These are phyloP conservation scores for Falciphora oryzae DNA, from an alignment of 2,329 filamentous ascomycete species.

Conservation along the genomic window DNA sequence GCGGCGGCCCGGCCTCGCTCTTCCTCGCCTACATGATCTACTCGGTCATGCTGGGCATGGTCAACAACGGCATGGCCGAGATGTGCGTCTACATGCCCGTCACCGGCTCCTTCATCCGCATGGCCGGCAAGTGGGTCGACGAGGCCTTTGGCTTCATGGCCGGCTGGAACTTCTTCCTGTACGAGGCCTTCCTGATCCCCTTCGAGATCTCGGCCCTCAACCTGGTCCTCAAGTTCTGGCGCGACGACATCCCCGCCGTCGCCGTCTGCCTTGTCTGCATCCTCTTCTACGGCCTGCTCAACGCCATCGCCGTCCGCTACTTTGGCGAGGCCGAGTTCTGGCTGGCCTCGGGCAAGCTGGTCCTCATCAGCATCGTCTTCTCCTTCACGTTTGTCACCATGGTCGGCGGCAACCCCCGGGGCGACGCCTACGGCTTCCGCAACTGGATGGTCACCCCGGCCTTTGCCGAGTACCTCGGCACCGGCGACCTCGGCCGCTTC, in stretches of 20 bases:
- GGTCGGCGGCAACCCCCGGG: conserved; percentile 36
- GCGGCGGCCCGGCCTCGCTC: conserved; percentile 41
- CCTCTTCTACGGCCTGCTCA: conserved; percentile 23
- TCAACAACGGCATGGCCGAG: conserved; percentile 62
- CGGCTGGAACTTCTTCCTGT: conserved; percentile 38
- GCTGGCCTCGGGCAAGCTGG: conserved; percentile 35
- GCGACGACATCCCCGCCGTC: conserved; percentile 35
- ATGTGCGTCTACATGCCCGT: conserved; percentile 60
- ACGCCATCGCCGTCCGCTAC: conserved; percentile 34
- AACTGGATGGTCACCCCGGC: conserved; percentile 44
- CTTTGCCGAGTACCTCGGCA: conserved; percentile 46
- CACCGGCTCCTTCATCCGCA: conserved; percentile 56
- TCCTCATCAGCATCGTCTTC: conserved; percentile 26
- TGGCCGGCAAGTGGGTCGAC: conserved; percentile 60
- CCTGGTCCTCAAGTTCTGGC: conserved; percentile 41
- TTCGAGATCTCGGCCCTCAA: conserved; percentile 36
- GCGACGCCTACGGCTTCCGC: conserved; percentile 28
- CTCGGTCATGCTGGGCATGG: conserved; percentile 47
- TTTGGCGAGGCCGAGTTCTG: conserved; percentile 42
- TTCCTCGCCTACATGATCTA: conserved; percentile 56
- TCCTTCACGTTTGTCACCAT: conserved; percentile 37
- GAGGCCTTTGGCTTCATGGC: conserved; percentile 56
- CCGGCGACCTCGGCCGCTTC: conserved; percentile 51
- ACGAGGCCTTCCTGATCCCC: conserved; percentile 34
- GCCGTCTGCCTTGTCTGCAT: conserved; percentile 39